Evolutionary conservation across 2,329 filamentous ascomycete genomes (phyloP).

Genomic region (Xylariaceae sp.): DNA sequence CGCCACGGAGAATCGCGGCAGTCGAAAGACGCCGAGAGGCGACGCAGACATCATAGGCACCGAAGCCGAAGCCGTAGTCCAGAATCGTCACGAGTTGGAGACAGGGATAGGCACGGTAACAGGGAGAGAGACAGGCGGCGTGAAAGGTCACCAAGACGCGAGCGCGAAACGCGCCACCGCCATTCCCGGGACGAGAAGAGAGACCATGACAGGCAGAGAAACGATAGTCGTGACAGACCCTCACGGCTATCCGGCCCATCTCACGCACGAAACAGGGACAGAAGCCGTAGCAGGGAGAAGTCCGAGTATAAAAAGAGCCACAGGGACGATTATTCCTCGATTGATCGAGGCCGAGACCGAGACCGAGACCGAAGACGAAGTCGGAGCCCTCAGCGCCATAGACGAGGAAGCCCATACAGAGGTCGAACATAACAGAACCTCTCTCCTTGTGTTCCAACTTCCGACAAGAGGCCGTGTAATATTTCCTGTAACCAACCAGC

Average conservation of each 20-base stretch:
- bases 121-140: constrained; percentile 23
- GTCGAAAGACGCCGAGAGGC: constrained; percentile 30
- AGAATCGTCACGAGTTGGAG: constrained; percentile 18
- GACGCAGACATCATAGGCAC: constrained; percentile 32
- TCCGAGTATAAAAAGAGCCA: constrained; percentile 15
- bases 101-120: constrained; percentile 26
- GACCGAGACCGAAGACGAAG: constrained; percentile 26
- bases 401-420: constrained; percentile 14
- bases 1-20: constrained; percentile 17
- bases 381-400: constrained; percentile 13
- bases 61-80: constrained; percentile 30
- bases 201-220: constrained; percentile 31
- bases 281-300: constrained; percentile 21
- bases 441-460: too few species aligned
- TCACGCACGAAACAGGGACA: constrained; percentile 19
- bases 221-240: constrained; percentile 19
- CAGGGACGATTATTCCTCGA: constrained; percentile 19
- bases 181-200: constrained; percentile 38
- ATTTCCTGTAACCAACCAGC: too few species aligned
- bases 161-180: constrained; percentile 19
- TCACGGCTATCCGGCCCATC: constrained; percentile 12
- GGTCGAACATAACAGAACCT: constrained; percentile 4
- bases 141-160: constrained; percentile 25
- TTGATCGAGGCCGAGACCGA: constrained; percentile 22
- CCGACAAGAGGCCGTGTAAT: too few species aligned